A percentile compares a stretch with the other conserved stretches of the same genome.
Evolutionary conservation across 805 yeast species (phyloP).

Genomic region (Candida krabiensis): DNA sequence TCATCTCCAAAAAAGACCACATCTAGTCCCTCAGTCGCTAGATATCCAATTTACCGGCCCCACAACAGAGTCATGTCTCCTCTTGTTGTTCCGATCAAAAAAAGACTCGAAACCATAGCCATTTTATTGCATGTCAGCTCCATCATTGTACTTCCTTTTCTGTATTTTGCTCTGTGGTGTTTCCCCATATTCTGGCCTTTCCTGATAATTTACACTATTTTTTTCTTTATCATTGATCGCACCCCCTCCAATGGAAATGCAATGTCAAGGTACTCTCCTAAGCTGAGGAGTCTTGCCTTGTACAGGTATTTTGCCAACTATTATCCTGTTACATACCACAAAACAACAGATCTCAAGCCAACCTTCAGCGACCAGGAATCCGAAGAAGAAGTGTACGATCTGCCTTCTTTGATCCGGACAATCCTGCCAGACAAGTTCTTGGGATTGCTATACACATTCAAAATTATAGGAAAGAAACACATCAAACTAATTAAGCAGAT

Average conservation of each 20-base stretch:
- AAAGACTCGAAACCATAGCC: slow-evolving; percentile 65
- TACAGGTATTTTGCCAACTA: slow-evolving; percentile 77
- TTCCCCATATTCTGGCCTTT: slow-evolving; percentile 57
- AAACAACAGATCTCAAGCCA: slow-evolving; percentile 69
- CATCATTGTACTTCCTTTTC: slow-evolving; percentile 55
- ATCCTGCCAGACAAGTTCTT: slow-evolving; percentile 8
- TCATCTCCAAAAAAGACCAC: no score
- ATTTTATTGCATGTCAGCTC: slow-evolving; percentile 74
- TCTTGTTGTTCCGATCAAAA: slow-evolving; percentile 49
- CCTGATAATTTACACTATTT: slow-evolving; percentile 58
- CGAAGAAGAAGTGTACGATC: slow-evolving; percentile 5
- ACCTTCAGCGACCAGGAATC: slow-evolving; percentile 46
- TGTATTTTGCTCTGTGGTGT: slow-evolving; percentile 59
- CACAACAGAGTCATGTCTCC: slow-evolving; percentile 51
- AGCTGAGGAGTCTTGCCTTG: slow-evolving; percentile 54
- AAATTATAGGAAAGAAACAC: slow-evolving; percentile 1
- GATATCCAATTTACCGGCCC: slow-evolving; percentile 22
- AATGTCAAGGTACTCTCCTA: slow-evolving; percentile 51
- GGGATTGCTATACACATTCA: neutral
- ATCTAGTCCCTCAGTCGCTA: slow-evolving; percentile 1
- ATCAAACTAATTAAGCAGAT: slow-evolving; percentile 24
- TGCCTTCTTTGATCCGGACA: slow-evolving; percentile 2
- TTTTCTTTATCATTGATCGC: slow-evolving; percentile 57
- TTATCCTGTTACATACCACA: slow-evolving; percentile 76
- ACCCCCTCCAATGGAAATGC: slow-evolving; percentile 77